A percentile compares a stretch with the other conserved stretches of the same genome.
phyloP scores from a whole-genome alignment of 148 eudicot species.

The Bassia scoparia region DNA sequence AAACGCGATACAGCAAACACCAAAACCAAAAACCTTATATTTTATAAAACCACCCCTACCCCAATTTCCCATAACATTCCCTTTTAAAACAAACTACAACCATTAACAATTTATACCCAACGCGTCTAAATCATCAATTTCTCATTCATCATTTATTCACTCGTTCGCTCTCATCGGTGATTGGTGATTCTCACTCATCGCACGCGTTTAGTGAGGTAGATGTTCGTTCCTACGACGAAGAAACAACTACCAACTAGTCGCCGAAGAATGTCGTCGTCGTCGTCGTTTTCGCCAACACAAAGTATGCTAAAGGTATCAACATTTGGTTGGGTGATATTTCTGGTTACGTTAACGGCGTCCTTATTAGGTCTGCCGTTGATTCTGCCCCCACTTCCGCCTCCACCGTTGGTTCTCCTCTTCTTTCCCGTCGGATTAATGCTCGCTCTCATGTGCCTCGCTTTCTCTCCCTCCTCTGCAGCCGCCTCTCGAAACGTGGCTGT shows the following conservation, averaged over 20 bases:
- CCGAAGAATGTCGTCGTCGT: slow-evolving; percentile 15
- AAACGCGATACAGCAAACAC: too few relatives aligned
- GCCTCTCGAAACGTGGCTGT: slow-evolving; percentile 28
- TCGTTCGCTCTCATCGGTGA: too few relatives aligned
- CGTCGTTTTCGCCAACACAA: slow-evolving; percentile 7
- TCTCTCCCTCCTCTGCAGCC: slow-evolving; percentile 26
- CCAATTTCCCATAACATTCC: too few relatives aligned
- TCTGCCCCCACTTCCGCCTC: slow-evolving; percentile 52
- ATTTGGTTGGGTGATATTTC: slow-evolving; percentile 24
- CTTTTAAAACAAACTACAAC: too few relatives aligned
- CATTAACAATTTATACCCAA: too few relatives aligned
- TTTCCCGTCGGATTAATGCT: slow-evolving; percentile 51
- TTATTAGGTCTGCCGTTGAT: slow-evolving; percentile 40
- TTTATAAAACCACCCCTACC: too few relatives aligned
- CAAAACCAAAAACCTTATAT: too few relatives aligned
- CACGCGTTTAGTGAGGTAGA: not conserved
- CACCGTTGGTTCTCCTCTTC: slow-evolving; percentile 41
- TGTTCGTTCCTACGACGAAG: not conserved
- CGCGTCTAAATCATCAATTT: too few relatives aligned
- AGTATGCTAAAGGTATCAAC: not conserved
- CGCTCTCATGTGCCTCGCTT: slow-evolving; percentile 38
- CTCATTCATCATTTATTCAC: too few relatives aligned
- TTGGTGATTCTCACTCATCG: too few relatives aligned
- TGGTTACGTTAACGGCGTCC: slow-evolving; percentile 36
- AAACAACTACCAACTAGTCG: not conserved